Conservation (phyloP, 768 basidiomycete species). For the Rhizopogon salebrosus region DNA sequence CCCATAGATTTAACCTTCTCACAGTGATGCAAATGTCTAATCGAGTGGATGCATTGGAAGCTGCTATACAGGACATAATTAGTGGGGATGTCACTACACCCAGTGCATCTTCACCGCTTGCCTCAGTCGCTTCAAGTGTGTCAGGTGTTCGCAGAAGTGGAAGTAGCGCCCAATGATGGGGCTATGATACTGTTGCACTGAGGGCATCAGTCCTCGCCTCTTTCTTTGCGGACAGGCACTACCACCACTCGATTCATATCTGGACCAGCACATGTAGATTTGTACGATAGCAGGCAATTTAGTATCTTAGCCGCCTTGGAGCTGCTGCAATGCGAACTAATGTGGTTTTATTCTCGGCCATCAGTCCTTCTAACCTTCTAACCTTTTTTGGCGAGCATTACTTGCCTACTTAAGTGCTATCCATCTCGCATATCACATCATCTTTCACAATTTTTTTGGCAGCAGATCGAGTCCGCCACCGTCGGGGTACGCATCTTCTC, state of each 20-base stretch:
- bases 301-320: neutral
- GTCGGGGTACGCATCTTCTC: too few species aligned
- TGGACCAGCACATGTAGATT: neutral
- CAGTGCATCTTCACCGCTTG: conserved; percentile 45
- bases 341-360: too few species aligned
- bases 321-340: neutral
- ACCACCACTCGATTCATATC: neutral
- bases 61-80: conserved; percentile 89
- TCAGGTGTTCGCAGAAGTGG: conserved; percentile 40
- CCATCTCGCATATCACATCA: neutral
- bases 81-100: conserved; percentile 54
- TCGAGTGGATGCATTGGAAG: conserved; percentile 85
- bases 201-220: neutral
- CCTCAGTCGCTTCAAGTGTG: conserved; percentile 18
- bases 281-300: neutral
- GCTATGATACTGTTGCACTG: neutral
- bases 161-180: conserved; percentile 20
- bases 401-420: neutral
- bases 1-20: conserved; percentile 3
- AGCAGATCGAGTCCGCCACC: too few species aligned
- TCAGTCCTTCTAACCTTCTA: neutral
- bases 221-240: neutral
- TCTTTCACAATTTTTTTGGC: too few species aligned
- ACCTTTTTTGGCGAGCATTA: neutral
- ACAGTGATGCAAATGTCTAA: conserved; percentile 91